A percentile compares a stretch with the other conserved stretches of the same genome.
These are phyloP conservation scores for Tricholoma hemisulphureum DNA, from an alignment of 768 basidiomycete species.

Conservation along the genomic window DNA sequence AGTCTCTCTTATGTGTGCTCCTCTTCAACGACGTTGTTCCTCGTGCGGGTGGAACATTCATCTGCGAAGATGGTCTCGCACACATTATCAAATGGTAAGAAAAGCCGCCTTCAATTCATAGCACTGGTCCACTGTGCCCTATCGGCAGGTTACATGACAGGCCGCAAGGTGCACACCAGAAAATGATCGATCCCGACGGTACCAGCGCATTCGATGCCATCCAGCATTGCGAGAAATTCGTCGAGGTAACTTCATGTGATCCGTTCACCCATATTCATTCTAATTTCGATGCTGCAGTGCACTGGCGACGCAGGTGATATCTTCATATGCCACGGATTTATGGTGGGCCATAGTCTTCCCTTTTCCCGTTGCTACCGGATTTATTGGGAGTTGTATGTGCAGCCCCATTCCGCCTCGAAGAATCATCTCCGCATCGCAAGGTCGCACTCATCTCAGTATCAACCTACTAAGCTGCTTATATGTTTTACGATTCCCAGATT, in stretches of 20 bases:
- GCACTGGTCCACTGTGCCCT: too few species aligned
- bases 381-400: neutral
- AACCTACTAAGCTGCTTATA: neutral
- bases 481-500: neutral
- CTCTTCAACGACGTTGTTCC: constrained; percentile 2
- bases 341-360: neutral
- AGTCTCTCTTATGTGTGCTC: neutral
- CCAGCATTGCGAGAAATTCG: constrained; percentile 1
- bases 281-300: neutral
- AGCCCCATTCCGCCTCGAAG: constrained; percentile 6
- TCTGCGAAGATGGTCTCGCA: constrained; percentile 3
- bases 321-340: constrained; percentile 5
- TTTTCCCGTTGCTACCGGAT: neutral
- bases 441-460: neutral
- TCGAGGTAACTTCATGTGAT: neutral
- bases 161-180: neutral
- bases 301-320: constrained; percentile 1
- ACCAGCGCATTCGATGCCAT: constrained; percentile 1
- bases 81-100: constrained; percentile 1
- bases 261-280: neutral
- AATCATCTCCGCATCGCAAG: constrained; percentile 5
- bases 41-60: neutral
- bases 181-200: constrained; percentile 2
- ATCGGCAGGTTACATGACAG: neutral
- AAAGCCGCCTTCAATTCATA: neutral